Evolutionary conservation across 1,284 basidiomycete species (phyloP), one percentile per base, ranked within the genome.

Genomic region (Tremellales sp.): DNA sequence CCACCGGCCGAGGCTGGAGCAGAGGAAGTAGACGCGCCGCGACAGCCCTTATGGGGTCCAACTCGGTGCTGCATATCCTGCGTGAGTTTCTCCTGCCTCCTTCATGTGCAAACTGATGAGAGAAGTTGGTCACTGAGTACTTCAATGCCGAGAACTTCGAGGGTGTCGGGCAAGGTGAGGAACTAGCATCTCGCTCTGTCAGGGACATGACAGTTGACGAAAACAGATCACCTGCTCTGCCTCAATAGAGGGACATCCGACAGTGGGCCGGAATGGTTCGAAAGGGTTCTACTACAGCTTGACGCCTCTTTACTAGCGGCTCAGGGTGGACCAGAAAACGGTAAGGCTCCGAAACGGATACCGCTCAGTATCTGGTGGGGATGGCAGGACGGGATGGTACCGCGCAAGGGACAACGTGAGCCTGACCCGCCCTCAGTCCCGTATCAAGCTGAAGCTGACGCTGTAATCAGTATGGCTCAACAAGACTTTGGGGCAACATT

Each of bases 161-260:
- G 22, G 70, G 70, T 3, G 63, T 71, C 22, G 68, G 68, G 2
- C 67, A 71, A 56, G 36, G 36, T 39, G 19, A n/a, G n/a, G n/a
- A n/a, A n/a, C n/a, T n/a, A n/a, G n/a, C n/a, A n/a, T n/a, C n/a
- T n/a, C n/a, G n/a, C 10, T 42, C 15, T 19, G n/a, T n/a, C n/a
- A n/a, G n/a, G n/a, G n/a, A n/a, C n/a, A n/a, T n/a, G n/a, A n/a
- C n/a, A n/a, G n/a, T n/a, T n/a, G n/a, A n/a, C n/a, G n/a, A n/a
- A n/a, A n/a, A 21, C 41, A 68, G 71, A 73, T 41, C 69, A 72
- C 48, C 52, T 73, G 29, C 51, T 70, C 10, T 73, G 71, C 46
- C 57, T 73, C 37, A 70, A 72, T 43, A 61, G 68, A 25, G 67
- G 64, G 15, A 54, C 56, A 6, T 43, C 51, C 4, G 53, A 69